These are phyloP conservation scores for Globisporangium yorkense DNA, from an alignment of 352 stramenopile species.

Conservation along the genomic window DNA sequence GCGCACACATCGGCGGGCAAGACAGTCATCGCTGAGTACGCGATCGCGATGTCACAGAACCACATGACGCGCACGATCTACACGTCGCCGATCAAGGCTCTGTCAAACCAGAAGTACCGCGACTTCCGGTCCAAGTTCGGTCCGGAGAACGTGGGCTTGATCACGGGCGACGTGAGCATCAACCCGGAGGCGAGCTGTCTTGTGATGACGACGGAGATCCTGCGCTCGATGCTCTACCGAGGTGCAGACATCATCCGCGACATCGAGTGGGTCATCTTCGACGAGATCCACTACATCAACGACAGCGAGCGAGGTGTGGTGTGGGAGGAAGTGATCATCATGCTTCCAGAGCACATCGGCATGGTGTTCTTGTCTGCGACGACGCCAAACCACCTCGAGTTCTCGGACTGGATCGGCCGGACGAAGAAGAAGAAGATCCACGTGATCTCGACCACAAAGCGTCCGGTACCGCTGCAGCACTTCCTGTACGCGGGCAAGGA, in stretches of 20 bases:
- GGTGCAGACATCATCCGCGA: constrained; percentile 96
- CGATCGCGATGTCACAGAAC: constrained; percentile 92
- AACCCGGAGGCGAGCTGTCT: constrained; percentile 95
- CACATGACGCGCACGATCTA: constrained; percentile 94
- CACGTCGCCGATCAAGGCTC: constrained; percentile 97
- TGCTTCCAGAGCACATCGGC: constrained; percentile 95
- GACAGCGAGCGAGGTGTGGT: constrained; percentile 97
- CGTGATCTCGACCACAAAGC: constrained; percentile 96
- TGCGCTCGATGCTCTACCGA: constrained; percentile 94
- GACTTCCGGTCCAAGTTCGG: constrained; percentile 95
- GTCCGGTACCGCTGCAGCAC: constrained; percentile 95
- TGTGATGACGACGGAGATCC: constrained; percentile 98
- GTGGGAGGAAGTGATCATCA: constrained; percentile 98
- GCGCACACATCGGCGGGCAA: constrained; percentile 97
- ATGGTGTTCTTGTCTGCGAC: constrained; percentile 99
- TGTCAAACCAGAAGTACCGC: constrained; percentile 98
- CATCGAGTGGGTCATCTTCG: constrained; percentile 97
- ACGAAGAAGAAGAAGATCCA: constrained; percentile 96
- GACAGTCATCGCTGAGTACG: constrained; percentile 98
- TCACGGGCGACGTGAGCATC: constrained; percentile 97
- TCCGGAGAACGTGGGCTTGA: constrained; percentile 93
- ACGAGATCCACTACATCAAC: constrained; percentile 99
- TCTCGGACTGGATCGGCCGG: constrained; percentile 98
- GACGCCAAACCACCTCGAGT: constrained; percentile 98
- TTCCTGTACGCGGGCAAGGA: constrained; percentile 94